Base-by-base conservation (phyloP, 306 rosid genomes). In the Trifolium pratense region DNA sequence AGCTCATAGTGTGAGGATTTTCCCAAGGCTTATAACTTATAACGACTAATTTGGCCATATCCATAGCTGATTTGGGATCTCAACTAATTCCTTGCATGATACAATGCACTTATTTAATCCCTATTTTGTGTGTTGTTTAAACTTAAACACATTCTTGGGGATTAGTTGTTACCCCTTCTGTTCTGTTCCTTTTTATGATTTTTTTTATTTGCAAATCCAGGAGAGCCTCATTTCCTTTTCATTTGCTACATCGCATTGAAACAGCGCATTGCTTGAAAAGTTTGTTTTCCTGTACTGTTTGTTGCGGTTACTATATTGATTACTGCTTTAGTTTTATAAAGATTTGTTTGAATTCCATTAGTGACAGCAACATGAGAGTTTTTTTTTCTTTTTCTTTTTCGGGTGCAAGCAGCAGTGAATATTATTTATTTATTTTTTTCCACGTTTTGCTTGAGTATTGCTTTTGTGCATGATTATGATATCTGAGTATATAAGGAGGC, bases 1-100 rank as follows among this genome's bases (percentile, higher is more conserved):
- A 58, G 37, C 64, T 59, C 9, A 15, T 14, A 15, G 20, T 5
- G 18, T 29, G 39, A 15, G 26, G 17, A 26, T 14, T 59, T 2
- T 2, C 65, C 39, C 18, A n/a, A 29, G 59, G 23, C 59, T 52
- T 52, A 52, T 18, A 29, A 16, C 3, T 56, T 23, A 23, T 23
- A 56, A 7, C 40, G 40, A 59, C 65, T 59, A 29, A 59, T 15
- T 29, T 59, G 65, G 18, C 40, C 20, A 13, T 25, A 57, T 29
- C 65, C 31, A 7, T 59, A 14, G 20, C 40, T 3, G 21, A 26
- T 58, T 58, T 58, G 39, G 37, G 65, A 58, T 58, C 40, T 58
- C 65, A 58, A 3, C 65, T 26, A 71, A 43, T 57, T 79, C 34
- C 59, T 34, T 56, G 78, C 57, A 18, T 79, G 82, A 67, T 65